phyloP scores from a whole-genome alignment of 2,329 filamentous ascomycete genomes.

The Periconia macrospinosa region DNA sequence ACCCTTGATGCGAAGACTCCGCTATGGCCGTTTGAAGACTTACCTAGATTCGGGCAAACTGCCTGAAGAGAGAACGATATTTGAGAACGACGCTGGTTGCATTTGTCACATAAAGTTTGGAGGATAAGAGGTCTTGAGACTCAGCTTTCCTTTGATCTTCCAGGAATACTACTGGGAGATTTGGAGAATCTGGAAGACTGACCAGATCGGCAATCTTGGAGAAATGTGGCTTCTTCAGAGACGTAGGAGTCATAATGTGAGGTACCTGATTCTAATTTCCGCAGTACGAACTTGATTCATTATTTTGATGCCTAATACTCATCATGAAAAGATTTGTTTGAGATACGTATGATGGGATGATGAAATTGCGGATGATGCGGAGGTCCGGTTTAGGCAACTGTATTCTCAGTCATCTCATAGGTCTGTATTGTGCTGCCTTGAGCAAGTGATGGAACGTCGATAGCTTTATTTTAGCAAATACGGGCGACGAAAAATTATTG shows the following conservation, averaged over 20 bases:
- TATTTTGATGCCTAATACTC: neutral
- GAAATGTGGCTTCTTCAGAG: neutral
- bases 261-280: too few relatives aligned
- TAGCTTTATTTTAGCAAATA: neutral
- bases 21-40: too few relatives aligned
- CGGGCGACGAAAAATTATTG: neutral
- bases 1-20: too few relatives aligned
- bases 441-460: constrained; percentile 13
- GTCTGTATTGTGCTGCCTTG: constrained; percentile 34
- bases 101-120: too few relatives aligned
- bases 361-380: neutral
- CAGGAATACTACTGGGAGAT: neutral
- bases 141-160: neutral
- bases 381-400: constrained; percentile 20
- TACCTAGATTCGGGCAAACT: too few relatives aligned
- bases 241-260: neutral
- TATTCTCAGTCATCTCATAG: constrained; percentile 23
- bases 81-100: too few relatives aligned
- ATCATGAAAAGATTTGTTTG: neutral
- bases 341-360: neutral
- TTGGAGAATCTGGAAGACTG: neutral
- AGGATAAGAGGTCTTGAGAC: too few relatives aligned
- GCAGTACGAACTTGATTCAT: too few relatives aligned
- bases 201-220: neutral
- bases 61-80: too few relatives aligned